phyloP scores from a whole-genome alignment of 2,329 filamentous ascomycete species.

The Hirsutella rhossiliensis region DNA sequence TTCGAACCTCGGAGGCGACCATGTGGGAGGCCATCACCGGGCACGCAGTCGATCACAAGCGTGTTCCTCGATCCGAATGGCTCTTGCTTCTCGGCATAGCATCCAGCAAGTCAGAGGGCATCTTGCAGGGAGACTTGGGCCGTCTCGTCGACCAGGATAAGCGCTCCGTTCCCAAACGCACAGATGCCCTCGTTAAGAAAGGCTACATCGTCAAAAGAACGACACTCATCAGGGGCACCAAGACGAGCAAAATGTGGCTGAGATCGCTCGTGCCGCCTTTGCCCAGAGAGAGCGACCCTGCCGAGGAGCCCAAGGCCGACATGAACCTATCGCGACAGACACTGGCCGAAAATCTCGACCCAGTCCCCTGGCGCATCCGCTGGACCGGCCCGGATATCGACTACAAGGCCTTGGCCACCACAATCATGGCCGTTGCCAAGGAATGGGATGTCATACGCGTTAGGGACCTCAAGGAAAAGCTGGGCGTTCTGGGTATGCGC shows the following conservation, averaged over 20 bases:
- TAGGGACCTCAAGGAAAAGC: constrained; percentile 43
- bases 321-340: constrained; percentile 26
- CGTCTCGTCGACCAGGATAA: constrained; percentile 49
- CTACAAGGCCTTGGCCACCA: constrained; percentile 43
- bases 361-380: constrained; percentile 41
- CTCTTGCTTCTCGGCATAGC: constrained; percentile 45
- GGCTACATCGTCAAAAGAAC: constrained; percentile 52
- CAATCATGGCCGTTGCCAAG: constrained; percentile 43
- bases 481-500: constrained; percentile 39
- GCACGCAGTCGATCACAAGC: constrained; percentile 46
- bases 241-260: constrained; percentile 52
- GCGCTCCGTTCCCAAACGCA: constrained; percentile 49
- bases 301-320: constrained; percentile 14
- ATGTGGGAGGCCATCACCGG: constrained; percentile 49
- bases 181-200: constrained; percentile 45
- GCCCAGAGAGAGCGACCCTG: constrained; percentile 18
- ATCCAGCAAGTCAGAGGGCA: constrained; percentile 38
- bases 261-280: constrained; percentile 38
- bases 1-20: constrained; percentile 41
- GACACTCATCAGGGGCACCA: constrained; percentile 43
- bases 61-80: constrained; percentile 47
- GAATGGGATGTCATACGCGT: constrained; percentile 47
- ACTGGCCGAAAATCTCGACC: constrained; percentile 32
- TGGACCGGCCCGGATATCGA: constrained; percentile 50
- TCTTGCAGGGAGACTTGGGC: constrained; percentile 48